A percentile compares a stretch with the other conserved stretches of the same genome.
phyloP scores from a whole-genome alignment of 2,329 filamentous ascomycete genomes.

The Trichoderma atrobrunneum region DNA sequence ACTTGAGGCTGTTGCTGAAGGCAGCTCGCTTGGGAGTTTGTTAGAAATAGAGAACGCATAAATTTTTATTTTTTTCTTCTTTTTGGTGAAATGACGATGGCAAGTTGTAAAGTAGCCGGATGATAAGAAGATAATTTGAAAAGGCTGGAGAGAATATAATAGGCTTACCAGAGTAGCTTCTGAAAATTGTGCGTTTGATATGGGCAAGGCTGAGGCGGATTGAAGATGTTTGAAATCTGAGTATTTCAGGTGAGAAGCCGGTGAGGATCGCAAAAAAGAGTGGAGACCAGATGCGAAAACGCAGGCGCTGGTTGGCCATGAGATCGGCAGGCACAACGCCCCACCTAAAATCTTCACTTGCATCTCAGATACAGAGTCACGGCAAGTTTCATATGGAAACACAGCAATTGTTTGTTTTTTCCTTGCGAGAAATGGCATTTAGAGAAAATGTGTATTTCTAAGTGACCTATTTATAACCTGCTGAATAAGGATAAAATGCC shows the following conservation, averaged over 20 bases:
- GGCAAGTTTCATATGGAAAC: background rate
- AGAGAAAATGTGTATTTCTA: background rate
- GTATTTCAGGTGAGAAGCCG: background rate
- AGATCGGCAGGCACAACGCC: background rate
- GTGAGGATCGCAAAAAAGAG: background rate
- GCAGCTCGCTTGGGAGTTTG: background rate
- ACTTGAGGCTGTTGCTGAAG: background rate
- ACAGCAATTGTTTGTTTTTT: background rate
- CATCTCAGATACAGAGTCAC: conserved; percentile 10
- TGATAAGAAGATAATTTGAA: background rate
- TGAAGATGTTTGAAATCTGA: background rate
- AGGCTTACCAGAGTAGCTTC: background rate
- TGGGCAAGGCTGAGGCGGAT: background rate
- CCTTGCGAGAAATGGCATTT: accelerated
- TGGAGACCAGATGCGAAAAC: background rate
- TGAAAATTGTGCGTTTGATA: background rate
- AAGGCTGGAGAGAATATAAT: background rate
- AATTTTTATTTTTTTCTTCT: background rate
- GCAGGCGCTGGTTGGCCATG: conserved; percentile 14
- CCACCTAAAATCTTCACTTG: conserved; percentile 15
- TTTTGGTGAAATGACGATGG: background rate
- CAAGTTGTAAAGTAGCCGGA: background rate
- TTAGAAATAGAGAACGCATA: background rate
- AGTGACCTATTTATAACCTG: background rate
- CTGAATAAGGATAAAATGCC: background rate